Percentiles rank a stretch among this genome's conserved stretches.
Conservation (phyloP, 1,284 basidiomycete species). For the Ustilago sp. region DNA sequence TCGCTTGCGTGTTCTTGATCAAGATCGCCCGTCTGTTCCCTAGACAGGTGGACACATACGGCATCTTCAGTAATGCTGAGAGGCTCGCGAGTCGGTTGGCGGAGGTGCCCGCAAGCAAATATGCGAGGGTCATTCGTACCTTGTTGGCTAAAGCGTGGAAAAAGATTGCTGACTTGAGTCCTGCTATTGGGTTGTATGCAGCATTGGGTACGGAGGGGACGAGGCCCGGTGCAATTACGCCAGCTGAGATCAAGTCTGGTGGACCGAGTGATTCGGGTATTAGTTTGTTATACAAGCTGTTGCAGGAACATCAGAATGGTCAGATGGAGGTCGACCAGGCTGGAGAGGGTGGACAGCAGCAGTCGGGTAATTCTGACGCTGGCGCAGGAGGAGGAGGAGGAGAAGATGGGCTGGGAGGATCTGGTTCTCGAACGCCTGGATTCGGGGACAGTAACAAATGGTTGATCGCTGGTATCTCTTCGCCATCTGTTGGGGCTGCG, state of each 20-base stretch:
- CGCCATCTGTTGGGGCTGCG: constrained; percentile 18
- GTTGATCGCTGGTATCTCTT: constrained; percentile 32
- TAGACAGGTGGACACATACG: constrained; percentile 79
- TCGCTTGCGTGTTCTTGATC: constrained; percentile 89
- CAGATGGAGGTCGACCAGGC: constrained; percentile 16
- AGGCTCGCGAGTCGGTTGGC: constrained; percentile 83
- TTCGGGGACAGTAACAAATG: constrained; percentile 39
- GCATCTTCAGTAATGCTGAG: constrained; percentile 82
- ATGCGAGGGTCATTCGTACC: constrained; percentile 47
- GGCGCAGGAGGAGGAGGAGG: not conserved
- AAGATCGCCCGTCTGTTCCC: constrained; percentile 91
- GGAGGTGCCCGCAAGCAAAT: constrained; percentile 78
- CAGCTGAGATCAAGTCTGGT: constrained; percentile 50
- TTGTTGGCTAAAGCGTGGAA: constrained; percentile 52
- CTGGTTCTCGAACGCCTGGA: constrained; percentile 29
- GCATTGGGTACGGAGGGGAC: constrained; percentile 48
- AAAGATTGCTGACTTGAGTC: constrained; percentile 53
- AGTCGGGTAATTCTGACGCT: not conserved
- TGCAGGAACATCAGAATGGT: constrained; percentile 46
- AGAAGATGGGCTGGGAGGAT: constrained; percentile 3
- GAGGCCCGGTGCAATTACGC: constrained; percentile 48
- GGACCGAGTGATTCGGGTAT: constrained; percentile 52
- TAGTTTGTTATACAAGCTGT: constrained; percentile 47
- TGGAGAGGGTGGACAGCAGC: constrained; percentile 1
- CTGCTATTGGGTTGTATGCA: constrained; percentile 47